These are phyloP conservation scores for Dothidotthia symphoricarpi DNA, from an alignment of 2,329 filamentous ascomycete genomes.

Conservation along the genomic window DNA sequence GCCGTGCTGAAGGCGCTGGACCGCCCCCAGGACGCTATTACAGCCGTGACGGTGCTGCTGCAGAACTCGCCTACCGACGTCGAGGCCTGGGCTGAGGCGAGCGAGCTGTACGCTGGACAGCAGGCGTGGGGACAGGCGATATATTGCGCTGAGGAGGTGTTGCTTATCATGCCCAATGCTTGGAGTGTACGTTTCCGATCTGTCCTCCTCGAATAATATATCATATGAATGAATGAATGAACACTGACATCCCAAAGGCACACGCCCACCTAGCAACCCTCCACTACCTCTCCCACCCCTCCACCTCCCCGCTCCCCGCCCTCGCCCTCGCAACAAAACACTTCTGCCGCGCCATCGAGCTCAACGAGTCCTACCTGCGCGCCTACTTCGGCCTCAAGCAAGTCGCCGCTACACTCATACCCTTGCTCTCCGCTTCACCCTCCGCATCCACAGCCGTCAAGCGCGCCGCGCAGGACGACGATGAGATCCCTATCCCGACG, in stretches of 20 bases:
- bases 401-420: conserved; percentile 51
- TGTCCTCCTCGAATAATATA: too few species aligned
- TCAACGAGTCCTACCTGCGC: conserved; percentile 88
- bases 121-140: conserved; percentile 80
- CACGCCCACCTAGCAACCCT: conserved; percentile 86
- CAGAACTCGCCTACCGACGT: conserved; percentile 85
- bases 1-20: conserved; percentile 75
- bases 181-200: conserved; percentile 80
- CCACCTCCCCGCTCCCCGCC: conserved; percentile 35
- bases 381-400: conserved; percentile 90
- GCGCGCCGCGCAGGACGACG: conserved; percentile 28
- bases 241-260: conserved; percentile 54
- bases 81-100: conserved; percentile 89
- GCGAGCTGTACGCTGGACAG: conserved; percentile 79
- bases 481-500: conserved; percentile 52
- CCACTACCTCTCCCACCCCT: conserved; percentile 63
- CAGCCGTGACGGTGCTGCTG: conserved; percentile 70
- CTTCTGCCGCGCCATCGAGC: conserved; percentile 86
- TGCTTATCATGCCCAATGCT: conserved; percentile 82
- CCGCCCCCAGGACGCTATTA: conserved; percentile 68
- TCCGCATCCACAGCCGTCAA: conserved; percentile 24
- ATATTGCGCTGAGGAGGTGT: conserved; percentile 84
- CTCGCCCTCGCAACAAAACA: conserved; percentile 74
- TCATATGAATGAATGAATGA: too few species aligned
- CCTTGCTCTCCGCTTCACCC: conserved; percentile 33